Evolutionary conservation across 495 filamentous ascomycete genomes (phyloP).

Genomic region (Elaphomyces granulatus): DNA sequence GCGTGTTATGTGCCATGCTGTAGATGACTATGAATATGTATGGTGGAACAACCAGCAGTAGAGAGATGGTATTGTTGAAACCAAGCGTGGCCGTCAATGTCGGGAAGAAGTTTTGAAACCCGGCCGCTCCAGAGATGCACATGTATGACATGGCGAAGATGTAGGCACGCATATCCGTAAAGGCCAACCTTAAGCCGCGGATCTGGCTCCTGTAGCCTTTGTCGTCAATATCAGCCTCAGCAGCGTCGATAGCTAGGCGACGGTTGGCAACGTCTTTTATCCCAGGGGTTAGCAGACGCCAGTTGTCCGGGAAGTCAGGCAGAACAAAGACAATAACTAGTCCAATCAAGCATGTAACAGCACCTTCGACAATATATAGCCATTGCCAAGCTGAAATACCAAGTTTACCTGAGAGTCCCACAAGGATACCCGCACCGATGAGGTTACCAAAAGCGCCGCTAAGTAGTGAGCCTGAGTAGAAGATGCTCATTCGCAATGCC

Average conservation of each 20-base stretch:
- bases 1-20: slow-evolving; percentile 28
- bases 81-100: slow-evolving; percentile 32
- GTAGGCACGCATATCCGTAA: slow-evolving; percentile 39
- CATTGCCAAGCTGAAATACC: slow-evolving; percentile 37
- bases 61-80: slow-evolving; percentile 26
- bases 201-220: slow-evolving; percentile 33
- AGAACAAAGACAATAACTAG: slow-evolving; percentile 26
- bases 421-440: slow-evolving; percentile 40
- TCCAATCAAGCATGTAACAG: slow-evolving; percentile 28
- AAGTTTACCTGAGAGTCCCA: slow-evolving; percentile 24
- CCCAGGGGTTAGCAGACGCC: slow-evolving; percentile 30
- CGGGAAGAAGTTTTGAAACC: slow-evolving; percentile 44
- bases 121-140: slow-evolving; percentile 35
- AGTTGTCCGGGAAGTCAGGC: slow-evolving; percentile 37
- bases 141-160: slow-evolving; percentile 36
- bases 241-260: slow-evolving; percentile 33
- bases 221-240: slow-evolving; percentile 36
- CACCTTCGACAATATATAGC: slow-evolving; percentile 38
- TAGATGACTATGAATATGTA: slow-evolving; percentile 42
- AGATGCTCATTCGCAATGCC: slow-evolving; percentile 44
- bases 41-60: slow-evolving; percentile 38
- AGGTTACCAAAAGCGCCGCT: slow-evolving; percentile 52
- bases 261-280: slow-evolving; percentile 37
- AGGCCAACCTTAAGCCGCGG: slow-evolving; percentile 35
- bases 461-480: slow-evolving; percentile 50